These are phyloP conservation scores for Rehmannia glutinosa DNA, from an alignment of 257 asterid genomes.

Conservation along the genomic window DNA sequence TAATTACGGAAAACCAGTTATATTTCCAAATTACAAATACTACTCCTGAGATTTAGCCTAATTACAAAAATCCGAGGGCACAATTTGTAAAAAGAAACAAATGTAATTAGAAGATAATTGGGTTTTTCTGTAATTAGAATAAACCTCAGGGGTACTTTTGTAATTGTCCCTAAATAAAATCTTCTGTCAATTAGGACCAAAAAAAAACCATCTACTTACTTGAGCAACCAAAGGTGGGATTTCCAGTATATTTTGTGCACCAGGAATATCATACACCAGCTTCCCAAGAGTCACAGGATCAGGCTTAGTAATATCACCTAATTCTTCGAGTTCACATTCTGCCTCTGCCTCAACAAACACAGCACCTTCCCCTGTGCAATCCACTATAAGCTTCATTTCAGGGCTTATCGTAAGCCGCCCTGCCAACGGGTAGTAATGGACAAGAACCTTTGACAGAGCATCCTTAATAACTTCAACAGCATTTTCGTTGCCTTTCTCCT, in stretches of 20 bases:
- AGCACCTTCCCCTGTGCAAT: slow-evolving; percentile 81
- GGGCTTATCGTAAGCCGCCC: slow-evolving; percentile 66
- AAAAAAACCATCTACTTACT: slow-evolving; percentile 46
- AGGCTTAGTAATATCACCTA: slow-evolving; percentile 78
- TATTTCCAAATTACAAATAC: too few relatives aligned
- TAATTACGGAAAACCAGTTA: too few relatives aligned
- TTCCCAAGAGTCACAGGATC: slow-evolving; percentile 76
- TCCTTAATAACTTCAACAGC: slow-evolving; percentile 51
- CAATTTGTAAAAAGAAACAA: too few relatives aligned
- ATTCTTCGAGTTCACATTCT: slow-evolving; percentile 42
- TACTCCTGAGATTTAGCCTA: too few relatives aligned
- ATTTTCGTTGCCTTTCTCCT: slow-evolving; percentile 46
- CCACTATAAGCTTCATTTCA: slow-evolving; percentile 69
- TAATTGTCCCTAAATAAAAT: too few relatives aligned
- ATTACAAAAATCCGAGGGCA: too few relatives aligned
- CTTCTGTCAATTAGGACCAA: too few relatives aligned
- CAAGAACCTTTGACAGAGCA: slow-evolving; percentile 66
- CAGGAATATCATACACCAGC: slow-evolving; percentile 85
- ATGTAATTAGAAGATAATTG: too few relatives aligned
- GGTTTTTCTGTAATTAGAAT: too few relatives aligned
- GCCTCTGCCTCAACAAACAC: slow-evolving; percentile 90
- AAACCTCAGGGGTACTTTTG: too few relatives aligned
- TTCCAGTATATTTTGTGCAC: slow-evolving; percentile 54
- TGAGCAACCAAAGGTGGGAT: slow-evolving; percentile 90
- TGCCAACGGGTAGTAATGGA: slow-evolving; percentile 65